Conservation (phyloP, 2,329 filamentous ascomycete species). For the Alternaria sp. region DNA sequence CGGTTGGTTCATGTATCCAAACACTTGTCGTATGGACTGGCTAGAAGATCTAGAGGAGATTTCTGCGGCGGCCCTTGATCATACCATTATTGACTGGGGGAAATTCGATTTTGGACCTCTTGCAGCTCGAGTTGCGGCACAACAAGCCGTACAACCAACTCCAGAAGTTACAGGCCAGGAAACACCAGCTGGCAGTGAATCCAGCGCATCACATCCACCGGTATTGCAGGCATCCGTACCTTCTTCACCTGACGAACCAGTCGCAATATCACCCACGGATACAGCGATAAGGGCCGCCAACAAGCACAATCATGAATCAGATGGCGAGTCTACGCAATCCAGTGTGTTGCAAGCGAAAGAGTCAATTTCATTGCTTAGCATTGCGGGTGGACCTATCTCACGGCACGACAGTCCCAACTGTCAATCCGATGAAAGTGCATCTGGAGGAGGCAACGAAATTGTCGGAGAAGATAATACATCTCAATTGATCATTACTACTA, state of each 20-base stretch:
- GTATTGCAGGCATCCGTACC: neutral
- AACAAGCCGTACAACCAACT: neutral
- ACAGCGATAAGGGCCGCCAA: neutral
- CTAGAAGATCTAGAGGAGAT: slow-evolving; percentile 1
- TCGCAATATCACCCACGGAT: neutral
- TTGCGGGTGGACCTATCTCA: neutral
- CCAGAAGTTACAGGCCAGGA: neutral
- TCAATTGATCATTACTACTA: neutral
- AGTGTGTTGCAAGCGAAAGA: neutral
- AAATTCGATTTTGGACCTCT: slow-evolving; percentile 15
- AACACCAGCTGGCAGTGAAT: neutral
- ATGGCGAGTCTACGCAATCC: neutral
- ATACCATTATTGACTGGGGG: slow-evolving; percentile 7
- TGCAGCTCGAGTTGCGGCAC: slow-evolving; percentile 2
- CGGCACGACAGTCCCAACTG: neutral
- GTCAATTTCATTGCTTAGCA: neutral
- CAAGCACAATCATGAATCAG: neutral
- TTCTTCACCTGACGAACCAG: neutral
- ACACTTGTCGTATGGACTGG: slow-evolving; percentile 16
- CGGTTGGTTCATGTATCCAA: slow-evolving; percentile 16
- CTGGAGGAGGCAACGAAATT: neutral
- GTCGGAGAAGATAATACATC: neutral
- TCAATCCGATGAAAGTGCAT: neutral
- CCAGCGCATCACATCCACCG: neutral
- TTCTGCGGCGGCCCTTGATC: neutral